phyloP scores from a whole-genome alignment of 257 asterid genomes.

The Ehretia macrophylla region DNA sequence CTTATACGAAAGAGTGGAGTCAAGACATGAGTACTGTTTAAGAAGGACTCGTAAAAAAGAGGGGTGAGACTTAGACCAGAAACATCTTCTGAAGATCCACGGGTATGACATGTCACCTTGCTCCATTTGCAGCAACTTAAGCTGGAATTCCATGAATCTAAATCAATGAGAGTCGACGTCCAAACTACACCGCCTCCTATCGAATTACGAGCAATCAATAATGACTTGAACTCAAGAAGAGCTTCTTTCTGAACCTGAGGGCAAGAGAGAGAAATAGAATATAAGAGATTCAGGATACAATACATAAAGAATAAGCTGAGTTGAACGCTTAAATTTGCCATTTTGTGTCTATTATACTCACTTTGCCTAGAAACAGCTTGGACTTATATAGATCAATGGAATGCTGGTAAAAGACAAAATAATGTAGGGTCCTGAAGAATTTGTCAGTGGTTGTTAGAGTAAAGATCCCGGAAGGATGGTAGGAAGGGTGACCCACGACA shows the following conservation, averaged over 20 bases:
- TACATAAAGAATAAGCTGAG: not conserved
- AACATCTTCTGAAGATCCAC: slow-evolving; percentile 3
- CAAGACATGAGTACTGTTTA: slow-evolving; percentile 19
- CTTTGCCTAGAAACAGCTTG: too few relatives aligned
- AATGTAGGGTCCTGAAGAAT: too few relatives aligned
- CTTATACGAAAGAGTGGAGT: slow-evolving; percentile 19
- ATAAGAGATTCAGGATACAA: not conserved
- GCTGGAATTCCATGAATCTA: slow-evolving; percentile 22
- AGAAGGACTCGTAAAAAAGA: too few relatives aligned
- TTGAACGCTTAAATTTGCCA: not conserved
- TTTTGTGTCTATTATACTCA: too few relatives aligned
- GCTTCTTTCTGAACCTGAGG: not conserved
- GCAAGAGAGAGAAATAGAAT: not conserved
- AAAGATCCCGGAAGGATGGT: too few relatives aligned
- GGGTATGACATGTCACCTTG: slow-evolving; percentile 16
- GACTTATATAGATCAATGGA: too few relatives aligned
- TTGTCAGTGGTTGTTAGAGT: too few relatives aligned
- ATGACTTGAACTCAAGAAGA: not conserved
- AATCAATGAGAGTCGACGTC: too few relatives aligned
- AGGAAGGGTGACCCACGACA: too few relatives aligned
- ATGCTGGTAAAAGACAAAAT: too few relatives aligned
- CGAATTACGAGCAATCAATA: not conserved
- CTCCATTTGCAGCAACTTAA: slow-evolving; percentile 30
- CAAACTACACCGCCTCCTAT: too few relatives aligned
- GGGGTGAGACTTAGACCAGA: slow-evolving; percentile 1